Percentiles rank a stretch among this genome's conserved stretches.
phyloP scores from a whole-genome alignment of 495 filamentous ascomycete genomes.

The Aspergillus affinis region DNA sequence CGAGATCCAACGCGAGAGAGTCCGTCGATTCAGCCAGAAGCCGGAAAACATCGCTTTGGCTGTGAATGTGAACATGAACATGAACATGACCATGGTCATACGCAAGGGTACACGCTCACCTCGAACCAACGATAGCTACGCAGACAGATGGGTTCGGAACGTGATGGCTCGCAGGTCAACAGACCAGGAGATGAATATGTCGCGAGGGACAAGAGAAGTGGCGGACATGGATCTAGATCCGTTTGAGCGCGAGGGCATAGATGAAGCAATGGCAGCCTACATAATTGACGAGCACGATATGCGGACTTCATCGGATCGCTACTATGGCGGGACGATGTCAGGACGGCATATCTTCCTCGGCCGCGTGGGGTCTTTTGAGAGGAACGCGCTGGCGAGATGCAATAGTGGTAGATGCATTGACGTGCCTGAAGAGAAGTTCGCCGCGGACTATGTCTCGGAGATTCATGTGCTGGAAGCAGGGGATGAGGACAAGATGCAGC shows the following conservation, averaged over 20 bases:
- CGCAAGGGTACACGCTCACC: too few relatives aligned
- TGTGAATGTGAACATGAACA: neutral
- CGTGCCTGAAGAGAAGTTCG: neutral
- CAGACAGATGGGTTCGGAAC: neutral
- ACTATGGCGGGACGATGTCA: neutral
- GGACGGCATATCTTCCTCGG: neutral
- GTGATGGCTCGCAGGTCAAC: neutral
- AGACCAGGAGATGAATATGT: neutral
- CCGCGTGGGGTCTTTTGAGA: neutral
- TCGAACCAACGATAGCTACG: neutral
- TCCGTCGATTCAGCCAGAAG: conserved; percentile 7
- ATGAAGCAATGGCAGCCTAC: too few relatives aligned
- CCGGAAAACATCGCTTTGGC: neutral
- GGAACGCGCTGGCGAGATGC: neutral
- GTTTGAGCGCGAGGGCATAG: too few relatives aligned
- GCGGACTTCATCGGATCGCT: neutral
- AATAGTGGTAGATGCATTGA: neutral
- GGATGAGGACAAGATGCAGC: neutral
- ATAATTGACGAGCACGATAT: too few relatives aligned
- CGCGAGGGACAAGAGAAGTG: neutral
- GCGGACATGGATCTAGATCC: too few relatives aligned
- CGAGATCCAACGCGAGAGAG: conserved; percentile 25
- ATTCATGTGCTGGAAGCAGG: neutral
- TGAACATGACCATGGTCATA: neutral
- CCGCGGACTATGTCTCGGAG: conserved; percentile 1